Evolutionary conservation across 495 filamentous ascomycete genomes (phyloP), one percentile per base, ranked within the genome.

Genomic region (Xylaria flabelliformis): DNA sequence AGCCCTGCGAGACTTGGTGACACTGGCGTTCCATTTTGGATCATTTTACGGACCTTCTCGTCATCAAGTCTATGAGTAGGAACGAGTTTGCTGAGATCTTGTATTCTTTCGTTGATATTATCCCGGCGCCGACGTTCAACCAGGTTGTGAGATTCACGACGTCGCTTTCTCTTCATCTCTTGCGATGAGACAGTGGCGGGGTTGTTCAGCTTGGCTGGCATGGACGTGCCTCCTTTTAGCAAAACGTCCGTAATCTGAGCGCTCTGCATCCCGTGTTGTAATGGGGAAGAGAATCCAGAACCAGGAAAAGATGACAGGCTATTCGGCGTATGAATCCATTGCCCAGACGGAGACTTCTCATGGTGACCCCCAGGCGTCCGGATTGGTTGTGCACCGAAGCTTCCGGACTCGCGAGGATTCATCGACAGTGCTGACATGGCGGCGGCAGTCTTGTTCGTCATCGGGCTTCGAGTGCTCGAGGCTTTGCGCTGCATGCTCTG

Each of bases 81-180:
- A 13, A 99, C 96, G 1, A 99, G 88, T 76, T 94, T 93, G 74
- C 94, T 96, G 5, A 99, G 87, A 75, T 99, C 96, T 74, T 98
- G 95, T 71, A 99, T 99, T 8, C 96, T 89, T 80, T 99, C 96
- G 76, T 99, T 99, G 85, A 99, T 99, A 74, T 99, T 98, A 82
- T 99, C 96, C 56, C 96, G 90, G 59, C 96, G 91, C 42, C 96
- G 91, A 64, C 96, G 93, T 80, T 99, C 96, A 12, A 99, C 96
- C 56, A 97, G 85, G 76, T 99, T 99, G 83, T 99, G 96, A 1
- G 95, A 97, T 75, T 97, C 96, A 21, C 96, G 90, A 61, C 96
- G 89, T 71, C 94, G 87, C 75, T 94, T 91, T 72, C 93, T 89
- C 87, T 98, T 97, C 75, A 94, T 93, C 83, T 99, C 96, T 77